These are phyloP conservation scores for Funneliformis mosseae DNA, from an alignment of 192 early-diverging fungal species.

Conservation along the genomic window DNA sequence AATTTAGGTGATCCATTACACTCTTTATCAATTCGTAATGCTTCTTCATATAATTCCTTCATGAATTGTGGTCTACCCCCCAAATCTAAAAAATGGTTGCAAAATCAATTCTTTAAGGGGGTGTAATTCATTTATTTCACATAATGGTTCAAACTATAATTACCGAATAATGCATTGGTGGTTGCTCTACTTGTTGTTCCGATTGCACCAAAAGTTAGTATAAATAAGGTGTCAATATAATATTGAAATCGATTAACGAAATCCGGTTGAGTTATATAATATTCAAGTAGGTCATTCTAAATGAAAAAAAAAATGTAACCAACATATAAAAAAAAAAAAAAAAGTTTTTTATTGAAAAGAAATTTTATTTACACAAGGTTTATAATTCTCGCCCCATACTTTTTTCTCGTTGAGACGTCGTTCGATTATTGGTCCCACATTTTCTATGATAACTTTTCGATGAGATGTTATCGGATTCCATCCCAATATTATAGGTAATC, in stretches of 20 bases:
- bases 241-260: neutral
- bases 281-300: neutral
- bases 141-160: neutral
- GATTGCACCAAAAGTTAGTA: neutral
- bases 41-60: constrained; percentile 11
- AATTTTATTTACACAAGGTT: neutral
- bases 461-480: neutral
- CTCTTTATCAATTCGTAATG: neutral
- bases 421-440: neutral
- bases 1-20: neutral
- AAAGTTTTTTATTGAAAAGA: neutral
- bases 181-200: neutral
- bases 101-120: neutral
- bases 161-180: neutral
- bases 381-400: neutral
- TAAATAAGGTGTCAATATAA: neutral
- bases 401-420: neutral
- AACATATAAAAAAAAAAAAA: neutral
- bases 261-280: neutral
- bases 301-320: neutral
- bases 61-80: constrained; percentile 10
- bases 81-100: too few species aligned
- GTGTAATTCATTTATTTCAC: too few species aligned
- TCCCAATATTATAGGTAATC: neutral
- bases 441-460: neutral